A percentile compares a stretch with the other conserved stretches of the same genome.
Evolutionary conservation across 2,329 filamentous ascomycete genomes (phyloP).

Genomic region (Fusarium torreyae): DNA sequence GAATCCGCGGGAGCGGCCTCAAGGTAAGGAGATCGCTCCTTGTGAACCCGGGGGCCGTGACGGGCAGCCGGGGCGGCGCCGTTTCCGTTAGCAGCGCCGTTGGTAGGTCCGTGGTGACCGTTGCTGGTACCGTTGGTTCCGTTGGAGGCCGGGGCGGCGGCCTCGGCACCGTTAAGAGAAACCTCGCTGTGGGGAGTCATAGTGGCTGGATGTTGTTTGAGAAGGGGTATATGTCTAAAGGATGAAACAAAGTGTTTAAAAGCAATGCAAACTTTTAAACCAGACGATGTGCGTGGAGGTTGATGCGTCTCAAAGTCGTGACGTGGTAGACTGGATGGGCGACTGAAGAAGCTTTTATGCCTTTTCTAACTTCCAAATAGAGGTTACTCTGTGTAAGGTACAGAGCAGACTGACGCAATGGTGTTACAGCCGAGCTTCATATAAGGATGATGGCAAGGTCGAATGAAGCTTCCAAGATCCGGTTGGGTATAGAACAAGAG

Average conservation of each 20-base stretch:
- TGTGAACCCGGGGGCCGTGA: slow-evolving; percentile 43
- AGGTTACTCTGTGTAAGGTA: slow-evolving; percentile 30
- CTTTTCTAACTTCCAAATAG: slow-evolving; percentile 25
- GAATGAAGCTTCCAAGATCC: slow-evolving; percentile 18
- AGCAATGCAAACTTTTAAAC: slow-evolving; percentile 8
- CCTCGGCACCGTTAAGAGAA: slow-evolving; percentile 49
- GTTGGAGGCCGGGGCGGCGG: slow-evolving; percentile 43
- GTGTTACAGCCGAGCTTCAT: slow-evolving; percentile 9
- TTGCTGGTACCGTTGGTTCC: slow-evolving; percentile 38
- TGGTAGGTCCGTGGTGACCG: slow-evolving; percentile 25
- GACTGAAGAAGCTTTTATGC: slow-evolving; percentile 22
- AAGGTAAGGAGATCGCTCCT: slow-evolving; percentile 45
- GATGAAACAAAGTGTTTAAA: slow-evolving; percentile 3
- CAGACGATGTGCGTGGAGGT: slow-evolving; percentile 20
- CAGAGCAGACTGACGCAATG: slow-evolving; percentile 9
- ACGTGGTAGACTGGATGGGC: slow-evolving; percentile 21
- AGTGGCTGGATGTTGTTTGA: slow-evolving; percentile 29
- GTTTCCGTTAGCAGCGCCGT: slow-evolving; percentile 45
- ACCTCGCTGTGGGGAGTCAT: slow-evolving; percentile 58
- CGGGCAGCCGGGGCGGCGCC: slow-evolving; percentile 38
- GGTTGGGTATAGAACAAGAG: slow-evolving; percentile 20
- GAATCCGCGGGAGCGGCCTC: slow-evolving; percentile 64
- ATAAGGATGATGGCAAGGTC: neutral
- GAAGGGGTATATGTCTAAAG: slow-evolving; percentile 27
- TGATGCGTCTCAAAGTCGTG: slow-evolving; percentile 23